Evolutionary conservation across 108 stramenopile genomes (phyloP), one percentile per base, ranked within the genome.

Genomic region (Nitzschia palea): DNA sequence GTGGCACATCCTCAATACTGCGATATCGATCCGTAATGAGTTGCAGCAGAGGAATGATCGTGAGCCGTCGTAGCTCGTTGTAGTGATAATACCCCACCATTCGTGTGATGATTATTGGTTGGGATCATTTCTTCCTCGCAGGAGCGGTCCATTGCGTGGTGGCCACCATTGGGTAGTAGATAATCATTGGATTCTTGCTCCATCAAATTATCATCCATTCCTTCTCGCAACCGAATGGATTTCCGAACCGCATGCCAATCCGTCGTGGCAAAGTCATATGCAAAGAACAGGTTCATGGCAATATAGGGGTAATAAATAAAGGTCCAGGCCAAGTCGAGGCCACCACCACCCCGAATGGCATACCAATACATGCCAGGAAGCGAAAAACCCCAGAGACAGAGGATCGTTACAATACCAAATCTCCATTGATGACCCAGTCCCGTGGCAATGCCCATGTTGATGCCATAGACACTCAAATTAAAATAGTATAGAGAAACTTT

Each of bases 351-450:
- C 0, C 56, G 32, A 60, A 79, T 55, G 14, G 71, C 62, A 30
- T 52, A 45, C 20, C 67, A 76, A 36, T 77, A 80, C 0, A 76
- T 43, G 0, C 30, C 44, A 5, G 82, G 82, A 35, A 83, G 33
- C 4, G 60, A 74, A 34, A 76, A 52, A 23, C 71, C 25, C 82
- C 78, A 79, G 1, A 83, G 36, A 5, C 59, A 64, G 0, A 79
- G 0, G 29, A 77, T 22, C 12, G 35, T 77, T 52, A 73, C 47
- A 17, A 68, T 45, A 15, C 70, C 82, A 4, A 79, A 43, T 6
- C 53, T 68, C 82, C 78, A 83, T 43, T 83, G 82, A 73, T 75
- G 62, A 14, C 82, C 82, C 1, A 83, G 63, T 27, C 75, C 82
- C 0, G 63, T 77, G 0, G 75, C 61, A 44, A 83, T 47, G 5